A percentile compares a stretch with the other conserved stretches of the same genome.
Conservation (phyloP, 768 basidiomycete species). For the Trichaptum fuscoviolaceum region DNA sequence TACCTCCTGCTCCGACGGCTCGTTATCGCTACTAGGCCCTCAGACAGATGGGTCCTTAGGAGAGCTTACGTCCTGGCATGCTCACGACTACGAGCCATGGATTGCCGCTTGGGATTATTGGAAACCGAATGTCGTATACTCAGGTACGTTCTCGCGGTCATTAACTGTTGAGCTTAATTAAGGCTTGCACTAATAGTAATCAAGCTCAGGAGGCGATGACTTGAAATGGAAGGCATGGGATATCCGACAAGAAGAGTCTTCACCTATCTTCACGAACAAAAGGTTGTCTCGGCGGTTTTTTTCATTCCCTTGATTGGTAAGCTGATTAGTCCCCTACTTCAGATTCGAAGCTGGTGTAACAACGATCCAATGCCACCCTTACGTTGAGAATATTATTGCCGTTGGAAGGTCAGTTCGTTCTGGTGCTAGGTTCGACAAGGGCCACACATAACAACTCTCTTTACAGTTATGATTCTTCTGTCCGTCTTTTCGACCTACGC, state of each 20-base stretch:
- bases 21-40: constrained; percentile 53
- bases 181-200: background rate
- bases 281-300: constrained; percentile 33
- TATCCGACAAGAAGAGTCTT: constrained; percentile 52
- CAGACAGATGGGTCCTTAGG: constrained; percentile 37
- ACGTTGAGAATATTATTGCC: constrained; percentile 74
- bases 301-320: background rate
- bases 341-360: constrained; percentile 95
- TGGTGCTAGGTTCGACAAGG: constrained; percentile 6
- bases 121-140: constrained; percentile 75
- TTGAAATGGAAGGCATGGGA: constrained; percentile 91
- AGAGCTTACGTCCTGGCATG: constrained; percentile 62
- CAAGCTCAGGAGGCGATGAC: constrained; percentile 83
- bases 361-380: constrained; percentile 78
- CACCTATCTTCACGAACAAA: constrained; percentile 69
- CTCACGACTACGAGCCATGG: constrained; percentile 95
- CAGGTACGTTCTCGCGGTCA: constrained; percentile 44
- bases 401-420: constrained; percentile 71
- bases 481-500: constrained; percentile 80
- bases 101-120: constrained; percentile 88
- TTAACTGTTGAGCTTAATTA: background rate
- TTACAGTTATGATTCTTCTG: constrained; percentile 73
- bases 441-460: constrained; percentile 6
- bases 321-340: constrained; percentile 9
- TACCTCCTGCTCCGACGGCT: constrained; percentile 80